phyloP scores from a whole-genome alignment of 306 rosid species.

The Quercus suber region DNA sequence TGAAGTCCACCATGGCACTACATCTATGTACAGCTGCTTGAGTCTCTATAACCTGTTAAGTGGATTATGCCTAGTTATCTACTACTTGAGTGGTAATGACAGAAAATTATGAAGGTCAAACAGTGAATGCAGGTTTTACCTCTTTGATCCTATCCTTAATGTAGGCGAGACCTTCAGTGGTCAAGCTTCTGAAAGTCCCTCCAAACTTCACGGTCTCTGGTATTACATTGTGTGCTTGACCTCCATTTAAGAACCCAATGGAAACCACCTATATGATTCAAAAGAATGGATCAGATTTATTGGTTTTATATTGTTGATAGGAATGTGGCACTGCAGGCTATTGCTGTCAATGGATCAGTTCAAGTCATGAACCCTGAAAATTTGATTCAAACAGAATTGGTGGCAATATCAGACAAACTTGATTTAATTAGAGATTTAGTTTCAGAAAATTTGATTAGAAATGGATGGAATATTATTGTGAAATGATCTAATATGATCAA shows the following conservation, averaged over 20 bases:
- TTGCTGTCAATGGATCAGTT: neutral
- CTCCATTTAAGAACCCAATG: constrained; percentile 35
- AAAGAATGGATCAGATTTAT: neutral
- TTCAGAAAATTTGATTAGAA: neutral
- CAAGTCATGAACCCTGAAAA: neutral
- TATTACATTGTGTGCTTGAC: constrained; percentile 26
- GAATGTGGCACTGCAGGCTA: neutral
- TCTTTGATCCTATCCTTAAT: constrained; percentile 39
- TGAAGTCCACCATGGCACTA: constrained; percentile 42
- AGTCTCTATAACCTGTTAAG: constrained; percentile 32
- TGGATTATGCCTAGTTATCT: neutral
- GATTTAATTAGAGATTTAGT: neutral
- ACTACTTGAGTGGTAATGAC: neutral
- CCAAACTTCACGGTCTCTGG: constrained; percentile 31
- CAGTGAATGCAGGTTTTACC: constrained; percentile 13
- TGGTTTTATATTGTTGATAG: neutral
- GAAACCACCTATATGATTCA: constrained; percentile 34
- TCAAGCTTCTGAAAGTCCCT: constrained; percentile 37
- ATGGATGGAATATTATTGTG: neutral
- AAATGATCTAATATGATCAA: neutral
- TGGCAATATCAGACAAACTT: neutral
- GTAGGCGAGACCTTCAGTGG: constrained; percentile 28
- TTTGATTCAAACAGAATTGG: neutral
- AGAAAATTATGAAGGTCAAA: neutral
- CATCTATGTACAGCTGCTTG: constrained; percentile 43